Percentiles rank a stretch among this genome's conserved stretches.
These are phyloP conservation scores for Russula compacta DNA, from an alignment of 768 basidiomycete species.

Conservation along the genomic window DNA sequence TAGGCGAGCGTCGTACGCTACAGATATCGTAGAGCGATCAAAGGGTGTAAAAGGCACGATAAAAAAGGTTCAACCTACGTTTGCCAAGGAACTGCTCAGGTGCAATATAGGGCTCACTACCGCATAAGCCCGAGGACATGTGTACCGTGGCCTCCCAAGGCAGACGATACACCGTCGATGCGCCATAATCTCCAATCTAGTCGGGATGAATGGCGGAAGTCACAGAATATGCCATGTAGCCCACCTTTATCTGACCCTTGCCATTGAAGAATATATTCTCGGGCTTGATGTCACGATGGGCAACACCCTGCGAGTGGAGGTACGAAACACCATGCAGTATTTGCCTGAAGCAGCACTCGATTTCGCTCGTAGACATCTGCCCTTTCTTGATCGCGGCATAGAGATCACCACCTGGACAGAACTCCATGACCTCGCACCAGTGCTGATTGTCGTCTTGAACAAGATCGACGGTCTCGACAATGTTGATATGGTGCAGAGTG, in stretches of 20 bases:
- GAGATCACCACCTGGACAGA: slow-evolving; percentile 94
- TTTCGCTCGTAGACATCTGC: slow-evolving; percentile 81
- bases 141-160: slow-evolving; percentile 98
- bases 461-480: slow-evolving; percentile 97
- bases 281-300: slow-evolving; percentile 96
- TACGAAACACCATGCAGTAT: slow-evolving; percentile 83
- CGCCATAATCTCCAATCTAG: slow-evolving; percentile 97
- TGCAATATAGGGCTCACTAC: slow-evolving; percentile 97
- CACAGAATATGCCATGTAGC: slow-evolving; percentile 19
- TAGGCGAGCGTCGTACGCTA: slow-evolving; percentile 94
- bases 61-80: slow-evolving; percentile 56
- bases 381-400: slow-evolving; percentile 99
- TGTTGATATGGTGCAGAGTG: slow-evolving; percentile 85
- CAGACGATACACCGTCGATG: slow-evolving; percentile 96
- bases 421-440: slow-evolving; percentile 99
- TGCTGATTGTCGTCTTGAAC: slow-evolving; percentile 95
- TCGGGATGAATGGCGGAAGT: slow-evolving; percentile 14
- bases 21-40: slow-evolving; percentile 22
- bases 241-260: slow-evolving; percentile 86
- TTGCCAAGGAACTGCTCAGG: slow-evolving; percentile 95
- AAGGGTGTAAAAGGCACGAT: slow-evolving; percentile 32
- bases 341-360: slow-evolving; percentile 98
- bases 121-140: slow-evolving; percentile 94
- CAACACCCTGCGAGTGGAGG: slow-evolving; percentile 93
- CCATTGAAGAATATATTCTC: slow-evolving; percentile 95